A percentile compares a stretch with the other conserved stretches of the same genome.
Conservation (phyloP, 2,329 filamentous ascomycete species). For the Colletotrichum musae region DNA sequence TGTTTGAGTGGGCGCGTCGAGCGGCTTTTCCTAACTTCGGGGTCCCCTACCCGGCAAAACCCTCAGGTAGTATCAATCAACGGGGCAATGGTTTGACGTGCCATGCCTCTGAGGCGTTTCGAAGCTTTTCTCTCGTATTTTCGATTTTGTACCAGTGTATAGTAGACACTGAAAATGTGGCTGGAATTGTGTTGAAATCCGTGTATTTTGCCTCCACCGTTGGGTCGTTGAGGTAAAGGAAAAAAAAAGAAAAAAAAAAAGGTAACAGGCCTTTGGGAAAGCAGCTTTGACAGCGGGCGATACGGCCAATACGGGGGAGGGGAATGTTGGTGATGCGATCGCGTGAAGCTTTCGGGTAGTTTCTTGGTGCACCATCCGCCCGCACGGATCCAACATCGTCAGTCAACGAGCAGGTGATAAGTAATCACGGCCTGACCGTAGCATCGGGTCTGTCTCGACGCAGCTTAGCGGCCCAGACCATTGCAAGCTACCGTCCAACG, state of each 20-base stretch:
- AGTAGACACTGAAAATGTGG: too few relatives aligned
- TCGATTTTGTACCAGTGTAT: too few relatives aligned
- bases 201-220: too few relatives aligned
- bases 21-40: neutral
- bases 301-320: neutral
- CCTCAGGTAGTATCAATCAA: constrained; percentile 1
- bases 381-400: too few relatives aligned
- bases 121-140: too few relatives aligned
- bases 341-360: constrained; percentile 11
- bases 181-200: too few relatives aligned
- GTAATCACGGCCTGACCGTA: neutral
- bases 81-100: constrained; percentile 10
- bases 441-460: neutral
- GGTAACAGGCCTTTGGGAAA: constrained; percentile 10
- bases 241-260: too few relatives aligned
- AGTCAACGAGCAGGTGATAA: neutral
- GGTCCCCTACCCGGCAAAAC: constrained; percentile 3
- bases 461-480: constrained; percentile 8
- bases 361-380: too few relatives aligned
- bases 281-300: constrained; percentile 31
- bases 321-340: constrained; percentile 16
- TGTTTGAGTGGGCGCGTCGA: neutral
- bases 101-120: too few relatives aligned
- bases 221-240: too few relatives aligned
- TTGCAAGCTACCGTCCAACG: constrained; percentile 17